Percentiles rank a stretch among this genome's conserved stretches.
Evolutionary conservation across 139 green algal genomes (phyloP).

Genomic region (Closterium sp.): DNA sequence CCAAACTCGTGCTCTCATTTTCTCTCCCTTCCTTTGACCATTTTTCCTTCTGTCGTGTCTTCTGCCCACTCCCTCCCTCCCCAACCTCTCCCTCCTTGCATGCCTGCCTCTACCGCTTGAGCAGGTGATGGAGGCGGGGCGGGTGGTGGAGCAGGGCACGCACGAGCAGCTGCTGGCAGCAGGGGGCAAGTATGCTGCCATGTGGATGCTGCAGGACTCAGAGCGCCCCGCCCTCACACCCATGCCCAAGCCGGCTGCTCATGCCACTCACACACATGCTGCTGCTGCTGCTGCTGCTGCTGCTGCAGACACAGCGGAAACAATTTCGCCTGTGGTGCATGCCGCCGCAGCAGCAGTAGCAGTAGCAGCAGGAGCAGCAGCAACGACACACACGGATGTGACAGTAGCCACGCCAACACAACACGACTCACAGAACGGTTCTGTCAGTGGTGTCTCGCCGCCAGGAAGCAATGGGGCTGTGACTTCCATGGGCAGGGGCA

Average conservation of each 20-base stretch:
- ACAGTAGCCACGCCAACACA: neutral
- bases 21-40: neutral
- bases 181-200: constrained; percentile 45
- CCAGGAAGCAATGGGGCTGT: neutral
- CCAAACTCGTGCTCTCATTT: neutral
- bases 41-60: neutral
- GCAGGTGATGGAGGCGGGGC: constrained; percentile 63
- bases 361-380: neutral
- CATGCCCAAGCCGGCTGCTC: neutral
- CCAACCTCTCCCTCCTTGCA: no score
- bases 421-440: neutral
- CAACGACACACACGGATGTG: no score
- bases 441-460: neutral
- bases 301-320: neutral
- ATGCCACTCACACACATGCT: neutral
- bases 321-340: neutral
- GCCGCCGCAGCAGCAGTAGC: neutral
- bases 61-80: no score
- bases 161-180: constrained; percentile 67
- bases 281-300: neutral
- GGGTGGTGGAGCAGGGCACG: constrained; percentile 68
- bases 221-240: constrained; percentile 16
- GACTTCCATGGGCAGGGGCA: neutral
- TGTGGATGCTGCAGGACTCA: constrained; percentile 56
- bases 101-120: neutral